Base-by-base conservation (phyloP, 345 rosid genomes). In the Rhodomyrtus tomentosa region DNA sequence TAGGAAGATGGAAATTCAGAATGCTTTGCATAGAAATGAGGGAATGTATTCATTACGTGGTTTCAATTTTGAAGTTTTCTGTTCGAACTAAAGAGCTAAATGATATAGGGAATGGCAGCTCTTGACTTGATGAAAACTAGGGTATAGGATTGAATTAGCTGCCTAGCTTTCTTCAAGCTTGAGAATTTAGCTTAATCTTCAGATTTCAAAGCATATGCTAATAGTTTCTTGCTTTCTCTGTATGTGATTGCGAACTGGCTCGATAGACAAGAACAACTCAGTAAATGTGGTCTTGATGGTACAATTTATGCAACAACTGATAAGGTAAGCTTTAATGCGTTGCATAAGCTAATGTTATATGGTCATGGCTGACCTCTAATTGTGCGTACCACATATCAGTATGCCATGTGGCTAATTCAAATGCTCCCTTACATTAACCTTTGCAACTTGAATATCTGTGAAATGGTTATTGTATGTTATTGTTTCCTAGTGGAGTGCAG, bases 281-380 rank as follows among this genome's bases (percentile, higher is more conserved):
- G 86, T 88, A 91, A 90, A 83, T 89, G 91, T 84, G 93, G 94
- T 76, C 91, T 91, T 87, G 92, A 91, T 81, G 93, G 93, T 80
- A 89, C 92, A 85, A n/a, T 84, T 13, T 91, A 92, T 86, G 92
- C 89, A 32, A 85, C 88, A 62, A 86, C 32, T 42, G 93, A 91
- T 21, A 92, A 87, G 90, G 94, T 91, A 51, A 86, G 89, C 48
- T 50, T 68, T 81, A 40, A 12, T 82, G 55, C 3, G 32, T 81
- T 20, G 50, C 55, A 73, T 10, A n/a, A 27, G 14, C 62, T 51
- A 48, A 7, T 79, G 48, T 72, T 50, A 25, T 81, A 29, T 42
- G 48, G 45, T 38, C 52, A 83, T 56, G 58, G 83, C 56, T 50
- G 83, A 51, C 40, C n/a, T 81, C 83, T 55, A 18, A 82, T 50